Conservation (phyloP, 2,329 filamentous ascomycete species). For the Dendrostoma leiphaemia region DNA sequence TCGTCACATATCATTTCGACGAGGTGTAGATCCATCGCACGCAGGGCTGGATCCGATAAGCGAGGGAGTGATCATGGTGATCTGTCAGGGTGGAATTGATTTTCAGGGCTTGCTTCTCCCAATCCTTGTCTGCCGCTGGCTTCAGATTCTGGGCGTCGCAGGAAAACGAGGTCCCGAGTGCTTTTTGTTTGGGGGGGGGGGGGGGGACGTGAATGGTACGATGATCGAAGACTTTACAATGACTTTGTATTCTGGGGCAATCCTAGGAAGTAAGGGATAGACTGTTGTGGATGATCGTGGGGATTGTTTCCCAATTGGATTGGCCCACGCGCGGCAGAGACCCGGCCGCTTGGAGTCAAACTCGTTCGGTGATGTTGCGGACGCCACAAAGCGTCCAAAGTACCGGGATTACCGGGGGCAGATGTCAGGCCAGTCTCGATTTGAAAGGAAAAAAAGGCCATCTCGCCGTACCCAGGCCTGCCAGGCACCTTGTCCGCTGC, state of each 20-base stretch:
- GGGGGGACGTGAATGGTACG: not conserved
- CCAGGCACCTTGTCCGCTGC: no score
- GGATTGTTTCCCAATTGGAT: not conserved
- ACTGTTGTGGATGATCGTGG: not conserved
- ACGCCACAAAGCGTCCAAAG: not conserved
- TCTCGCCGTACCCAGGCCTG: no score
- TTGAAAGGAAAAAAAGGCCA: not conserved
- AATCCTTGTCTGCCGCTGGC: no score
- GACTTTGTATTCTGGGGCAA: not conserved
- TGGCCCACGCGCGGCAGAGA: not conserved
- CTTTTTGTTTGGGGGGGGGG: not conserved
- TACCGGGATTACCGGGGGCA: not conserved
- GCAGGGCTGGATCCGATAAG: no score
- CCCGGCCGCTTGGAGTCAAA: not conserved
- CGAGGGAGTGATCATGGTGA: no score
- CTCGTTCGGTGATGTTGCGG: not conserved
- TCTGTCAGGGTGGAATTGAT: no score
- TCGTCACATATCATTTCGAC: no score
- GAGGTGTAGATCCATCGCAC: no score
- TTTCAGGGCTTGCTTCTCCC: no score
- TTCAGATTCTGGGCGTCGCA: no score
- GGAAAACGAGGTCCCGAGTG: no score
- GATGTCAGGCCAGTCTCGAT: not conserved
- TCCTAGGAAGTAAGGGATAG: not conserved
- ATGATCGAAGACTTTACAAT: not conserved